phyloP scores from a whole-genome alignment of 352 stramenopile genomes.

The Phytophthora hibernalis region DNA sequence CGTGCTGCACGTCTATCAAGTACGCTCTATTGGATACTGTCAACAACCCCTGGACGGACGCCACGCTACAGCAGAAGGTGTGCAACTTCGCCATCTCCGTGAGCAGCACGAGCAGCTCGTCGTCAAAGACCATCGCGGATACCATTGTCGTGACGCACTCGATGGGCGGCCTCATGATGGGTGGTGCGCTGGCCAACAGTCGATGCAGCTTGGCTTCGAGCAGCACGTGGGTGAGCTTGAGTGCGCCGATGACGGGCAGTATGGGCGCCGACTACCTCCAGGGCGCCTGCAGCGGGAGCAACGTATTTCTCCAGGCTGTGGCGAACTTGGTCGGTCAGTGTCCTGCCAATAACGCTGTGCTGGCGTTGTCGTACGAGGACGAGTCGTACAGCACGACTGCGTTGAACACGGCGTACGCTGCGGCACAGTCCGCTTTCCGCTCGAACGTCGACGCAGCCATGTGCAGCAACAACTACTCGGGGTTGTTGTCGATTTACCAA shows the following conservation, averaged over 20 bases:
- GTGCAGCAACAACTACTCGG: conserved; percentile 47
- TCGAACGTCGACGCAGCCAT: conserved; percentile 42
- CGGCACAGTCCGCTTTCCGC: conserved; percentile 33
- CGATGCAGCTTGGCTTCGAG: conserved; percentile 46
- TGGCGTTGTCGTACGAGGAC: conserved; percentile 38
- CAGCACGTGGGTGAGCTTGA: conserved; percentile 45
- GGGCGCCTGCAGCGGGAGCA: conserved; percentile 36
- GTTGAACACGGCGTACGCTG: conserved; percentile 34
- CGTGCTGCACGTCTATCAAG: conserved; percentile 44
- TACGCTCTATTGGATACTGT: conserved; percentile 43
- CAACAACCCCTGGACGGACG: conserved; percentile 35
- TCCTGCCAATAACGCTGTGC: conserved; percentile 29
- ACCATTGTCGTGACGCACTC: conserved; percentile 51
- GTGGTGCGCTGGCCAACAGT: conserved; percentile 39
- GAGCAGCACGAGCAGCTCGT: conserved; percentile 28
- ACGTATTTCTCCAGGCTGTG: conserved; percentile 34
- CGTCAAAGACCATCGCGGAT: conserved; percentile 32
- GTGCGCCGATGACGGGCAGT: conserved; percentile 43
- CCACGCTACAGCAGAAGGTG: conserved; percentile 37
- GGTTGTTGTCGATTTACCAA: conserved; percentile 40
- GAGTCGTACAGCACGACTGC: conserved; percentile 24
- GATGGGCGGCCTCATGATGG: conserved; percentile 48
- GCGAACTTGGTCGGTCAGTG: conserved; percentile 44
- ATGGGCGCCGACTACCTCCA: conserved; percentile 51
- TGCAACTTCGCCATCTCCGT: conserved; percentile 38